Conservation (phyloP, 31 red algal genomes). For the Asparagopsis taxiformis region DNA sequence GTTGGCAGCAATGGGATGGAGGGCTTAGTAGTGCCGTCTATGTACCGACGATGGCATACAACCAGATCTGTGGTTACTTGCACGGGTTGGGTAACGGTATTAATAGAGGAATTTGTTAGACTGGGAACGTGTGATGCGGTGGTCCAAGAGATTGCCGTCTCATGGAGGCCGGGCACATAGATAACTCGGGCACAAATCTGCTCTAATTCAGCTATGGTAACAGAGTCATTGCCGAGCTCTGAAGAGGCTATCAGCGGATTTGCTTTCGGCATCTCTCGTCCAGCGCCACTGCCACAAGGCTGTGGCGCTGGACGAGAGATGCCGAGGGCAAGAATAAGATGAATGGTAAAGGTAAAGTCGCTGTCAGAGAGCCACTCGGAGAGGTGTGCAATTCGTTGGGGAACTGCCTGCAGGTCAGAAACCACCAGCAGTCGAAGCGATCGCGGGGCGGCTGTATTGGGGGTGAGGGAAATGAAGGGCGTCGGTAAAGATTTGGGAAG, state of each 20-base stretch:
- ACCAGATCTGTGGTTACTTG: conserved; percentile 36
- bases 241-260: conserved; percentile 20
- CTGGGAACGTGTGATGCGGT: conserved; percentile 5
- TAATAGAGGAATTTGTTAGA: conserved; percentile 29
- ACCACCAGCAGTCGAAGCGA: conserved; percentile 47
- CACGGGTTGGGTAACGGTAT: conserved; percentile 47
- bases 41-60: conserved; percentile 54
- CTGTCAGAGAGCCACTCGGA: conserved; percentile 56
- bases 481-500: no score
- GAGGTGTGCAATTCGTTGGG: conserved; percentile 57
- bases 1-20: conserved; percentile 36
- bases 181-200: conserved; percentile 60
- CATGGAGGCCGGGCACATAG: conserved; percentile 69
- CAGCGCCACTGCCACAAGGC: no score
- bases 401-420: conserved; percentile 46
- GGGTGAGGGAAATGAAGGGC: conserved; percentile 21
- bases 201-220: conserved; percentile 54
- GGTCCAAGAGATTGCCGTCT: conserved; percentile 35
- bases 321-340: conserved; percentile 53
- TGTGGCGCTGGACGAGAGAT: conserved; percentile 53
- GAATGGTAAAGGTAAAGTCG: conserved; percentile 55
- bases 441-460: conserved; percentile 4
- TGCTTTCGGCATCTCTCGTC: conserved; percentile 5
- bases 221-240: conserved; percentile 55
- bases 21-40: conserved; percentile 54